Base-by-base conservation (phyloP, 2,329 filamentous ascomycete species). In the Sclerotiophoma versabilis region DNA sequence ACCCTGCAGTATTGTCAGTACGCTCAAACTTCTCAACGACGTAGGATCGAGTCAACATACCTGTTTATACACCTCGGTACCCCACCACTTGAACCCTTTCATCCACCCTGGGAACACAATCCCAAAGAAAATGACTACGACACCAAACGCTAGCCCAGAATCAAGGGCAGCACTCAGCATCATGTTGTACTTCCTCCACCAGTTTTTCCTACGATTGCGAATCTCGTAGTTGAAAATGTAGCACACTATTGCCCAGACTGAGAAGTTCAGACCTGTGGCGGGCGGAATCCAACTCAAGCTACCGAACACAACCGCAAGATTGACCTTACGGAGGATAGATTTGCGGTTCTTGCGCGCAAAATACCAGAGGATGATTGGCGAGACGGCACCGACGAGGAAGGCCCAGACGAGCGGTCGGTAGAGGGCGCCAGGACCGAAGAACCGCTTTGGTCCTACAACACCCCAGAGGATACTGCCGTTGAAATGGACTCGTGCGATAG, bases 131-230 rank as follows among this genome's bases (percentile, higher is more conserved):
- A 95, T 87, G 4, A 93, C 84, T 9, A 96, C 87, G 29, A 95
- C 87, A 23, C 90, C 90, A 66, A 93, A 90, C 0, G 92, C 91
- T 17, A 96, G 79, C 0, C 91, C 91, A 1, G 89, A 92, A 71
- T 96, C 92, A 49, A 96, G 80, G 1, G 90, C 92, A 0, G 91
- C 91, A 53, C 88, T 91, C 46, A 96, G 79, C 4, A 91, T 93
- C 90, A 96, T 95, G 33, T 90, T 93, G 73, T 96, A 96, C 75
- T 96, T 95, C 41, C 86, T 86, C 92, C 92, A 96, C 92, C 92
- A 96, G 1, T 85, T 87, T 25, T 80, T 81, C 22, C 85, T 88
- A 19, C 88, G 81, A 29, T 84, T 84, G 70, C 87, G 86, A 67
- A 96, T 83, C 56, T 88, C 75, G 71, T 88, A 87, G 73, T 96